Conservation (phyloP, 768 basidiomycete species). For the Tulasnella sp. region DNA sequence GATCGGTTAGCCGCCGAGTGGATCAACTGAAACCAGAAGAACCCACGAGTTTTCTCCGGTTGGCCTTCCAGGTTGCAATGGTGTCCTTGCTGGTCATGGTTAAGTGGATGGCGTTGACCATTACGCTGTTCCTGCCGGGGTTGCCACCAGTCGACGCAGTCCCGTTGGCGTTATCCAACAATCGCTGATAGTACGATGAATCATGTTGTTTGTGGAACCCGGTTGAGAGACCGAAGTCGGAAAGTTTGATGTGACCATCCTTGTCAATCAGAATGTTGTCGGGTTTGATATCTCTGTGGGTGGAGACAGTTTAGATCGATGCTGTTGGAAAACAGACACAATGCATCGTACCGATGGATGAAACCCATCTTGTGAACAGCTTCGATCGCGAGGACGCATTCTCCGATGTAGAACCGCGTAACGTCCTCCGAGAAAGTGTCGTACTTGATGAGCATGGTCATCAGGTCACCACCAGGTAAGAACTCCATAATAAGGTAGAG, state of each 20-base stretch:
- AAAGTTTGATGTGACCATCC: conserved; percentile 94
- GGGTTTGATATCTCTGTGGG: conserved; percentile 89
- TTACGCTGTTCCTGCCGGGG: conserved; percentile 82
- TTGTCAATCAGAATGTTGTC: conserved; percentile 99
- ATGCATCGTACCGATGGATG: conserved; percentile 76
- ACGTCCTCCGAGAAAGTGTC: conserved; percentile 99
- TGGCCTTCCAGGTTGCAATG: conserved; percentile 99
- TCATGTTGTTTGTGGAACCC: conserved; percentile 99
- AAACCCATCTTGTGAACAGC: conserved; percentile 96
- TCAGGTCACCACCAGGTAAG: conserved; percentile 94
- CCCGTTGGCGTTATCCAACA: conserved; percentile 61
- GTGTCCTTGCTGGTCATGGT: conserved; percentile 91
- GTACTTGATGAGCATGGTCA: conserved; percentile 99
- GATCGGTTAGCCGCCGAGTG: conserved; percentile 5
- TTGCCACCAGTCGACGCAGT: conserved; percentile 37
- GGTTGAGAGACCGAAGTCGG: conserved; percentile 98
- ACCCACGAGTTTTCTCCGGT: conserved; percentile 84
- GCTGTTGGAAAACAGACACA: not conserved
- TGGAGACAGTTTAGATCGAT: not conserved
- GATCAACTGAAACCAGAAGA: conserved; percentile 1
- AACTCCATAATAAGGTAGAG: conserved; percentile 99
- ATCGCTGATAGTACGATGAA: conserved; percentile 86
- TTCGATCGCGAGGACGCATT: conserved; percentile 96
- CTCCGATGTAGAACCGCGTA: conserved; percentile 97
- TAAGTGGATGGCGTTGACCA: conserved; percentile 94